phyloP scores from a whole-genome alignment of 75 land plant genomes.

The Cupressus sempervirens region DNA sequence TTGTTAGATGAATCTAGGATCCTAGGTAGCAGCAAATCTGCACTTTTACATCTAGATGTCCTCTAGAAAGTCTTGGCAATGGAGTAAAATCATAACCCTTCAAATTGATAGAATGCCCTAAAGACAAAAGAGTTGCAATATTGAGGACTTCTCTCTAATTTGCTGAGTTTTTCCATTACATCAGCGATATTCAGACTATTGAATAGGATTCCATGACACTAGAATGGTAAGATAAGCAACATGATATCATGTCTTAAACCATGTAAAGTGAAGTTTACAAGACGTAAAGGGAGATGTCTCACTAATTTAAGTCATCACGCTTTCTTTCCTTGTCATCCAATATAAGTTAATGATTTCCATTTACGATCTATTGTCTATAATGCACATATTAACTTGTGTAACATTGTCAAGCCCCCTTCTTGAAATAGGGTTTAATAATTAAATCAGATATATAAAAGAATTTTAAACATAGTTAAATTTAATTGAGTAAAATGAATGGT shows the following conservation, averaged over 20 bases:
- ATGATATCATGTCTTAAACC: neutral
- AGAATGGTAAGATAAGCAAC: neutral
- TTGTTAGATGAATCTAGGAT: neutral
- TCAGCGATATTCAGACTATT: neutral
- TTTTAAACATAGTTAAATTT: too few species aligned
- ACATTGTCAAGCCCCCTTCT: neutral
- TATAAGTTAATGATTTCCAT: neutral
- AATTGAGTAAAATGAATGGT: too few species aligned
- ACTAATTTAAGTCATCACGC: neutral
- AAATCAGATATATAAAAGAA: too few species aligned
- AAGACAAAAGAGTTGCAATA: neutral
- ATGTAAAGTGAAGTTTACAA: neutral
- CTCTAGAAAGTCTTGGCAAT: neutral
- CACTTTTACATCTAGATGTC: neutral
- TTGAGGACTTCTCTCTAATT: neutral
- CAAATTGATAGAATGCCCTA: neutral
- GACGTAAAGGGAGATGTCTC: neutral
- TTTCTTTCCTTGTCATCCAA: neutral
- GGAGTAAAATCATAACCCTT: neutral
- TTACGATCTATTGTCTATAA: neutral
- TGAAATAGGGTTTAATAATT: too few species aligned
- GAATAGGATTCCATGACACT: neutral
- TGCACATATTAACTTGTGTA: neutral
- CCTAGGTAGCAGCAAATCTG: neutral
- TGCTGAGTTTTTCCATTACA: neutral